These are phyloP conservation scores for Aspergillus awamori DNA, from an alignment of 2,329 filamentous ascomycete species.

Conservation along the genomic window DNA sequence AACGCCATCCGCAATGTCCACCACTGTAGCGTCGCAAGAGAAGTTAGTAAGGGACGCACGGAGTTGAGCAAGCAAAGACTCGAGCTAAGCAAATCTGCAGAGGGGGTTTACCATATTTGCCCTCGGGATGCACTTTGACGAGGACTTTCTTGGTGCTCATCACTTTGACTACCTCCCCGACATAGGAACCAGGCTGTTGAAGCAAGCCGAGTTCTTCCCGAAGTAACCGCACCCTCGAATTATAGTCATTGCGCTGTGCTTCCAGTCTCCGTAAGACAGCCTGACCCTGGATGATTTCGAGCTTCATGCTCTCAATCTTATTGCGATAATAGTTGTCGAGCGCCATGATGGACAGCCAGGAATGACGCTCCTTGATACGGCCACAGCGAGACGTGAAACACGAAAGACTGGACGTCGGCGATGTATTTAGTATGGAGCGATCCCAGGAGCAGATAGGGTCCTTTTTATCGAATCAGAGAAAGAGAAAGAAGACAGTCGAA, in stretches of 20 bases:
- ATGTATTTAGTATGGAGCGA: background rate
- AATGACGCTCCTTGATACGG: slow-evolving; percentile 28
- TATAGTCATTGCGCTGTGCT: slow-evolving; percentile 98
- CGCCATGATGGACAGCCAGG: slow-evolving; percentile 71
- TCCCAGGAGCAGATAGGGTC: background rate
- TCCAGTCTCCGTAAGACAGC: slow-evolving; percentile 91
- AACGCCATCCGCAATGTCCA: slow-evolving; percentile 91
- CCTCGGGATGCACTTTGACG: slow-evolving; percentile 98
- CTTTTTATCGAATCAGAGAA: background rate
- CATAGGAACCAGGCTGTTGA: slow-evolving; percentile 96
- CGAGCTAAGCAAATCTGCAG: slow-evolving; percentile 10
- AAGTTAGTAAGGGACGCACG: slow-evolving; percentile 14
- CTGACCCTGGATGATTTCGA: slow-evolving; percentile 99
- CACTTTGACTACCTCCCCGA: slow-evolving; percentile 99
- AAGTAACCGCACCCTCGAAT: slow-evolving; percentile 91
- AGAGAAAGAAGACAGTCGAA: background rate
- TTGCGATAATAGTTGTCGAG: slow-evolving; percentile 99
- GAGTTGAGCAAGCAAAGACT: background rate
- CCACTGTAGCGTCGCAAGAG: slow-evolving; percentile 61
- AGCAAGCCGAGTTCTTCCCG: slow-evolving; percentile 93
- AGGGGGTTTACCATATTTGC: slow-evolving; percentile 85
- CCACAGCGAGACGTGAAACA: slow-evolving; percentile 7
- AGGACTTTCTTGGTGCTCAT: slow-evolving; percentile 99
- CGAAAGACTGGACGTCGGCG: background rate
- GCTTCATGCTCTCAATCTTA: slow-evolving; percentile 99